Percentiles rank a stretch among this genome's conserved stretches.
Conservation (phyloP, 768 basidiomycete genomes). For the Clavulina sp. region DNA sequence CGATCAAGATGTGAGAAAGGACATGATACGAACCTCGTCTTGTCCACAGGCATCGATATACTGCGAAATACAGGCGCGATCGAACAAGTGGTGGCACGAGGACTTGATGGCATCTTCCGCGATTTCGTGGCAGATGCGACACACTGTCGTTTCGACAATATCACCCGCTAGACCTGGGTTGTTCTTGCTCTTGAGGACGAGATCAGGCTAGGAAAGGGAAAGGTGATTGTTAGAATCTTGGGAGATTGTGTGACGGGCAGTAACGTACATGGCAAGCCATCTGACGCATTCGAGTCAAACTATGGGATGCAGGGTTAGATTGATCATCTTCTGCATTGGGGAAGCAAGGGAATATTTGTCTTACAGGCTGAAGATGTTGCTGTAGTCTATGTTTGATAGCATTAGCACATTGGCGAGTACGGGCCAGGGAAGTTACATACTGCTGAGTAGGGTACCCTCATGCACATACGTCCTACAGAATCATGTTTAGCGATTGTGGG, state of each 20-base stretch:
- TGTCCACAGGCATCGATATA: conserved; percentile 67
- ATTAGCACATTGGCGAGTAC: neutral
- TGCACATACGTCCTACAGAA: conserved; percentile 58
- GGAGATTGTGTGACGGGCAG: neutral
- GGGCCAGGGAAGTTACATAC: conserved; percentile 24
- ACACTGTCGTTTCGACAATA: conserved; percentile 61
- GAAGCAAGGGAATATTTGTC: conserved; percentile 14
- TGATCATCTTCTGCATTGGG: no score
- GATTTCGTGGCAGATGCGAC: conserved; percentile 89
- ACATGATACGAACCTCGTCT: conserved; percentile 29
- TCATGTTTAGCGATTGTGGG: neutral
- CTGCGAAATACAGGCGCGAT: conserved; percentile 88
- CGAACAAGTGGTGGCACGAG: conserved; percentile 86
- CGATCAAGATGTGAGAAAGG: neutral
- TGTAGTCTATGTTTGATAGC: conserved; percentile 41
- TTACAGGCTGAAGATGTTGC: conserved; percentile 71
- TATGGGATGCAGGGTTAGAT: conserved; percentile 19
- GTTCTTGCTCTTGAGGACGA: conserved; percentile 75
- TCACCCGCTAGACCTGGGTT: conserved; percentile 35
- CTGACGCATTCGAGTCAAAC: conserved; percentile 89
- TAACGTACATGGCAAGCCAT: conserved; percentile 58
- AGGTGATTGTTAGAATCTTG: neutral
- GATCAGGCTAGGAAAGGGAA: conserved; percentile 41
- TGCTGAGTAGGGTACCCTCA: conserved; percentile 81
- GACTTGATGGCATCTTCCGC: conserved; percentile 95